Conservation (phyloP, 83 land plant species). For the Thuja plicata region DNA sequence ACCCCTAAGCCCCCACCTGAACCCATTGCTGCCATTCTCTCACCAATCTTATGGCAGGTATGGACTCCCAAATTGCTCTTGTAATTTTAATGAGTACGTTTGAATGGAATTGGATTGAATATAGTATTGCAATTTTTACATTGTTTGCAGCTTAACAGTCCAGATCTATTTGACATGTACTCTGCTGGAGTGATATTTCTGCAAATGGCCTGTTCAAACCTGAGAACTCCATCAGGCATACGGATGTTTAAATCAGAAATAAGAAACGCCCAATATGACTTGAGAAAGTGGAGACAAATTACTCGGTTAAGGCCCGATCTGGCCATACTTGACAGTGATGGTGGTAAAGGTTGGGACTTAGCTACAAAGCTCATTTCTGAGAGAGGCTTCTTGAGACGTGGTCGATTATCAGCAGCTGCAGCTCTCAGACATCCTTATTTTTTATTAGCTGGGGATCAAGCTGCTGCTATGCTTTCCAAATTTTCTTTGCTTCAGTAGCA, state of each 20-base stretch:
- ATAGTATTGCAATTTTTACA: neutral
- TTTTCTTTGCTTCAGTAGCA: slow-evolving; percentile 44
- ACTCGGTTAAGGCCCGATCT: slow-evolving; percentile 79
- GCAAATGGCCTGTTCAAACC: slow-evolving; percentile 88
- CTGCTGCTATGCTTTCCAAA: slow-evolving; percentile 79
- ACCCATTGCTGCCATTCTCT: slow-evolving; percentile 95
- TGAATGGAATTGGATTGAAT: neutral
- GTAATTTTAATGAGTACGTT: neutral
- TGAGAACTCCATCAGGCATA: slow-evolving; percentile 72
- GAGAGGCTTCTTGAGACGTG: slow-evolving; percentile 67
- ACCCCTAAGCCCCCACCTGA: slow-evolving; percentile 95
- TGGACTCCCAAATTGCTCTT: neutral
- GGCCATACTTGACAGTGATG: slow-evolving; percentile 80
- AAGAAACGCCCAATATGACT: slow-evolving; percentile 62
- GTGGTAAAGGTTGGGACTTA: slow-evolving; percentile 95
- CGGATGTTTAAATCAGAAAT: slow-evolving; percentile 84
- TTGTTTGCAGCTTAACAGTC: slow-evolving; percentile 85
- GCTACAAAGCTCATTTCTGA: slow-evolving; percentile 85
- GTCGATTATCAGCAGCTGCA: slow-evolving; percentile 90
- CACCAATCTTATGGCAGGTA: slow-evolving; percentile 98
- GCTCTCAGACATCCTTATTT: slow-evolving; percentile 97
- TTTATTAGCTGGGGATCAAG: slow-evolving; percentile 88
- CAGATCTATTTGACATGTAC: slow-evolving; percentile 98
- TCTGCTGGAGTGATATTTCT: slow-evolving; percentile 88
- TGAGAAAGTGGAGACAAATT: slow-evolving; percentile 79